Evolutionary conservation across 2,329 filamentous ascomycete genomes (phyloP).

Genomic region (Aspergillus chevalieri): DNA sequence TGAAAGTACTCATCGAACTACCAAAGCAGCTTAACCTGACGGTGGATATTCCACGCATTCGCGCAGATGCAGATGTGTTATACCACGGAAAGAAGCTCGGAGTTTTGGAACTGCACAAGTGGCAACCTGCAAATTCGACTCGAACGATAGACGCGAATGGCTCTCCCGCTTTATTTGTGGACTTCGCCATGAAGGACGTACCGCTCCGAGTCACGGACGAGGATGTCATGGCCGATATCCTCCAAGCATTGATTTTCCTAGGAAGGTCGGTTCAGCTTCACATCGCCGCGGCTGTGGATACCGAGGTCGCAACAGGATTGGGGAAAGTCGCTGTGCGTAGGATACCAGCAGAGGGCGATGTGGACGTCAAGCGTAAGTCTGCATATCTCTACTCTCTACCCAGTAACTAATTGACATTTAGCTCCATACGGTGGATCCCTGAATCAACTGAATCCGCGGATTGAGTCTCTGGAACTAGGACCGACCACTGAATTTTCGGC

Average conservation of each 20-base stretch:
- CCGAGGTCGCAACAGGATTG: conserved; percentile 72
- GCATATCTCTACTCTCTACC: conserved; percentile 2
- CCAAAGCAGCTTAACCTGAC: conserved; percentile 84
- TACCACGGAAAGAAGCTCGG: conserved; percentile 76
- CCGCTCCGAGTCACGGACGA: conserved; percentile 78
- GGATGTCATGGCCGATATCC: conserved; percentile 69
- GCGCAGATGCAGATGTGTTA: conserved; percentile 71
- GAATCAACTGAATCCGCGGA: conserved; percentile 53
- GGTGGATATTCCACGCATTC: conserved; percentile 69
- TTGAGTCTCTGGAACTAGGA: conserved; percentile 65
- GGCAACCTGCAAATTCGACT: conserved; percentile 81
- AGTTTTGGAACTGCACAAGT: conserved; percentile 68
- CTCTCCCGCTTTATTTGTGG: conserved; percentile 62
- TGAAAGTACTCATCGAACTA: conserved; percentile 70
- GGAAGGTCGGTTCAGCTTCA: conserved; percentile 62
- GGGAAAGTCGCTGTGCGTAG: conserved; percentile 74
- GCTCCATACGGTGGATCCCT: conserved; percentile 53
- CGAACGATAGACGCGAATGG: conserved; percentile 55
- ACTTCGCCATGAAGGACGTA: conserved; percentile 69
- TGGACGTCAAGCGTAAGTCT: conserved; percentile 89
- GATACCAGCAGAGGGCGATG: conserved; percentile 74
- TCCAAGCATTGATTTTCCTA: conserved; percentile 75
- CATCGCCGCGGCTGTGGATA: conserved; percentile 74
- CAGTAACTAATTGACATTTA: conserved; percentile 31
- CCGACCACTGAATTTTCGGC: conserved; percentile 68